Conservation (phyloP, 805 yeast species). For the Nakazawaea ernobii region DNA sequence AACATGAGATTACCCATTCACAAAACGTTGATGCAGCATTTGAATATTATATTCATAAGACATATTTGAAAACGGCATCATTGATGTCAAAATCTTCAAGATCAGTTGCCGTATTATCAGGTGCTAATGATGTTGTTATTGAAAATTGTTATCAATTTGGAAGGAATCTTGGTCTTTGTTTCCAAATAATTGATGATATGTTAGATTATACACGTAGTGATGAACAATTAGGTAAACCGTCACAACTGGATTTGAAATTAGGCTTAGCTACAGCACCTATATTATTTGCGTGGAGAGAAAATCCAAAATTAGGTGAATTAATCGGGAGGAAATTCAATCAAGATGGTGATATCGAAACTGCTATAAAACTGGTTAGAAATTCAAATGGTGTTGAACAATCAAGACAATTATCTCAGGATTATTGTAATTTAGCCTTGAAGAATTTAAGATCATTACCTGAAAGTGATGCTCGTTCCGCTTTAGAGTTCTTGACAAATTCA, state of each 20-base stretch:
- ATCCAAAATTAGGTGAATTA: slow-evolving; percentile 77
- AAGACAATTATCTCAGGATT: slow-evolving; percentile 66
- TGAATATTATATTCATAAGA: slow-evolving; percentile 91
- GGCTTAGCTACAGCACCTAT: slow-evolving; percentile 98
- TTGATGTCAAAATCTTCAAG: slow-evolving; percentile 90
- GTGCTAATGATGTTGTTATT: slow-evolving; percentile 67
- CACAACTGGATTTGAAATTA: slow-evolving; percentile 88
- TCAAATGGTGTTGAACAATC: slow-evolving; percentile 77
- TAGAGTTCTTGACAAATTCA: slow-evolving; percentile 78
- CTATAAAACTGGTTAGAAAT: slow-evolving; percentile 65
- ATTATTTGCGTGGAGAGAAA: slow-evolving; percentile 86
- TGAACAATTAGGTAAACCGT: slow-evolving; percentile 84
- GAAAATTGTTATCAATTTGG: slow-evolving; percentile 91
- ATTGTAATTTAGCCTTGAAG: slow-evolving; percentile 67
- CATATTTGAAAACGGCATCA: slow-evolving; percentile 92
- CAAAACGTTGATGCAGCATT: slow-evolving; percentile 82
- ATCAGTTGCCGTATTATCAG: slow-evolving; percentile 89
- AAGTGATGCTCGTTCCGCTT: slow-evolving; percentile 83
- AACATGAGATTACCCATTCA: slow-evolving; percentile 40
- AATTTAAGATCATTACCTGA: slow-evolving; percentile 77
- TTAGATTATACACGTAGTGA: slow-evolving; percentile 90
- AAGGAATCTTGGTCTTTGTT: slow-evolving; percentile 87
- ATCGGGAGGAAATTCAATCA: slow-evolving; percentile 77
- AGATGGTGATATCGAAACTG: slow-evolving; percentile 81
- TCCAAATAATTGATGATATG: slow-evolving; percentile 95